Percentiles rank a stretch among this genome's conserved stretches.
Conservation (phyloP, 2,329 filamentous ascomycete genomes). For the Rugonectria rugulosa region DNA sequence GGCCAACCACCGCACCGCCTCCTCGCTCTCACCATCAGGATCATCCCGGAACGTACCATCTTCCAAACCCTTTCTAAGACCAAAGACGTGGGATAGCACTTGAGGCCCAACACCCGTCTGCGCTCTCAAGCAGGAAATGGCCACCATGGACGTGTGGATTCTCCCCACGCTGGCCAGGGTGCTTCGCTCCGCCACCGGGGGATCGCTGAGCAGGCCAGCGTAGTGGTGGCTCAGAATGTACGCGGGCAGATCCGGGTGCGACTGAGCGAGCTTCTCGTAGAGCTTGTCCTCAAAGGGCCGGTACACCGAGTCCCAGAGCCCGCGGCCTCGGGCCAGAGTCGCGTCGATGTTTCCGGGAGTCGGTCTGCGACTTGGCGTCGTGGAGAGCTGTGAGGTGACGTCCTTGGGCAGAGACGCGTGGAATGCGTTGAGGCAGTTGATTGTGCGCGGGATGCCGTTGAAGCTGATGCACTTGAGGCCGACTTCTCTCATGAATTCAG, state of each 20-base stretch:
- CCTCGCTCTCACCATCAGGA: conserved; percentile 44
- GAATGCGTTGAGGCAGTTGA: conserved; percentile 82
- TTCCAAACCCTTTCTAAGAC: conserved; percentile 76
- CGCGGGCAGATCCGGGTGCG: conserved; percentile 83
- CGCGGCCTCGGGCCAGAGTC: conserved; percentile 65
- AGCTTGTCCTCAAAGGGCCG: conserved; percentile 77
- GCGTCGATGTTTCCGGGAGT: conserved; percentile 60
- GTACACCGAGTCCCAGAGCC: conserved; percentile 81
- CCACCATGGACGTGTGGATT: conserved; percentile 75
- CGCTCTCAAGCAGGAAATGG: conserved; percentile 76
- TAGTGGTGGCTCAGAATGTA: conserved; percentile 82
- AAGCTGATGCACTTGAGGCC: conserved; percentile 81
- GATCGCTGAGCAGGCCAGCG: conserved; percentile 75
- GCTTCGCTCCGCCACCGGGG: conserved; percentile 52
- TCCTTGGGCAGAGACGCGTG: conserved; percentile 65
- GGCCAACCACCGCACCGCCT: conserved; percentile 50
- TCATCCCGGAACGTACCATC: conserved; percentile 63
- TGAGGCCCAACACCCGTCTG: conserved; percentile 86
- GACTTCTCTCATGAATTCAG: conserved; percentile 78
- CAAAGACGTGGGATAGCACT: conserved; percentile 83
- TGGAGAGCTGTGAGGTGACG: conserved; percentile 62
- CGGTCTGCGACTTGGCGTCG: conserved; percentile 61
- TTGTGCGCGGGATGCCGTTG: conserved; percentile 83
- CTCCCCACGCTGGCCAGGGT: conserved; percentile 67
- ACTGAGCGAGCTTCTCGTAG: conserved; percentile 71